Conservation (phyloP, 2,329 filamentous ascomycete genomes). For the Fusarium keratoplasticum region DNA sequence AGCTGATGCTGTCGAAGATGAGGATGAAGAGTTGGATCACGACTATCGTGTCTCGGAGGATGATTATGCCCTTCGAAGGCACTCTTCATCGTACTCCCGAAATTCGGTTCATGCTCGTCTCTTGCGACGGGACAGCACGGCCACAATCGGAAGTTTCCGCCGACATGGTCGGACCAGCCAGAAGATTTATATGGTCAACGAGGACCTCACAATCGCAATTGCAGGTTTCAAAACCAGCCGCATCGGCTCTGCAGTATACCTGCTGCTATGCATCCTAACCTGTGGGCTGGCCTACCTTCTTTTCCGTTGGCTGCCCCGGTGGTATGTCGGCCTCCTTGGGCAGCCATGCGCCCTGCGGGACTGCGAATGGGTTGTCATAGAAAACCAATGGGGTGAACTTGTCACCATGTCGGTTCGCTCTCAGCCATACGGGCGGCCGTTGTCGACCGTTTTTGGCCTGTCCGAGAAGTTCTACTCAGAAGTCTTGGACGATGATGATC, state of each 20-base stretch:
- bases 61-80: slow-evolving; percentile 66
- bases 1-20: slow-evolving; percentile 55
- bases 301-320: slow-evolving; percentile 89
- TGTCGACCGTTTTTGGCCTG: slow-evolving; percentile 75
- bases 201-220: slow-evolving; percentile 93
- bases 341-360: slow-evolving; percentile 74
- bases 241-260: slow-evolving; percentile 76
- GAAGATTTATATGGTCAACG: slow-evolving; percentile 92
- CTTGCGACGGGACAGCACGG: slow-evolving; percentile 76
- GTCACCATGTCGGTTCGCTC: slow-evolving; percentile 75
- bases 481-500: slow-evolving; percentile 73
- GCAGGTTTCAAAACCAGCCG: slow-evolving; percentile 88
- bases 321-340: slow-evolving; percentile 83
- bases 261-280: slow-evolving; percentile 76
- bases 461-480: slow-evolving; percentile 69
- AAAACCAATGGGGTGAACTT: slow-evolving; percentile 98
- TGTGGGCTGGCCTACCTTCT: slow-evolving; percentile 85
- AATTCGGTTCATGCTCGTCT: slow-evolving; percentile 72
- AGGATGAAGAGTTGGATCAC: slow-evolving; percentile 56
- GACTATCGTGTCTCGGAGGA: slow-evolving; percentile 55
- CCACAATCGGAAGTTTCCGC: slow-evolving; percentile 74
- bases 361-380: slow-evolving; percentile 92
- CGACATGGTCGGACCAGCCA: slow-evolving; percentile 78
- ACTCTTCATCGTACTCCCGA: slow-evolving; percentile 71
- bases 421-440: slow-evolving; percentile 63